A percentile compares a stretch with the other conserved stretches of the same genome.
Evolutionary conservation across 2,329 filamentous ascomycete genomes (phyloP).

Genomic region (Davidsoniella virescens): DNA sequence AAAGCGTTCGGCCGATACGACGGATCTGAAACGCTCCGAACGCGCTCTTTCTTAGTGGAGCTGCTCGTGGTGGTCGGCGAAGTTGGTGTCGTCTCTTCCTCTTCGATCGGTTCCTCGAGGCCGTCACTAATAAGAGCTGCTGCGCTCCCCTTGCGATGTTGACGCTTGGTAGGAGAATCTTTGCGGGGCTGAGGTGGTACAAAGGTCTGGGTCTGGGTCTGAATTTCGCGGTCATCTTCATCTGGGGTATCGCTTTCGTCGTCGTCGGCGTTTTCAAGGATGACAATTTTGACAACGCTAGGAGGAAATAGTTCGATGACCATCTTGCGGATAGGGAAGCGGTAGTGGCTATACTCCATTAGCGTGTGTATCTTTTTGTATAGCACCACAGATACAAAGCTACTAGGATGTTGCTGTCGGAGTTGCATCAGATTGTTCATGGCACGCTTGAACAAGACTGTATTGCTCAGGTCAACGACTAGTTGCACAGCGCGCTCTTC

Average conservation of each 20-base stretch:
- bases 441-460: constrained; percentile 78
- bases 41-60: constrained; percentile 32
- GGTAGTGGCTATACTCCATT: constrained; percentile 78
- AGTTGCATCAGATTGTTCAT: constrained; percentile 68
- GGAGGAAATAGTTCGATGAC: constrained; percentile 92
- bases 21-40: constrained; percentile 35
- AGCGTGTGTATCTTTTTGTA: constrained; percentile 77
- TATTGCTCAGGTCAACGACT: constrained; percentile 79
- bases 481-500: constrained; percentile 72
- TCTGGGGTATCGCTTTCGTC: constrained; percentile 36
- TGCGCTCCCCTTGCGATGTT: constrained; percentile 9
- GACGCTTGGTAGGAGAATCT: constrained; percentile 8
- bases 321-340: constrained; percentile 72
- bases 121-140: constrained; percentile 6
- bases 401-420: constrained; percentile 55
- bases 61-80: no score
- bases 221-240: constrained; percentile 21
- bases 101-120: constrained; percentile 15
- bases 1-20: constrained; percentile 12
- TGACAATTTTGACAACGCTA: constrained; percentile 65
- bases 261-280: constrained; percentile 47
- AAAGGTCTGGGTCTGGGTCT: neutral
- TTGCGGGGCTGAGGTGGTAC: neutral
- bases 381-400: constrained; percentile 59
- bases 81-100: constrained; percentile 18